phyloP scores from a whole-genome alignment of 208 protist genomes.

The Trypanosoma mega region DNA sequence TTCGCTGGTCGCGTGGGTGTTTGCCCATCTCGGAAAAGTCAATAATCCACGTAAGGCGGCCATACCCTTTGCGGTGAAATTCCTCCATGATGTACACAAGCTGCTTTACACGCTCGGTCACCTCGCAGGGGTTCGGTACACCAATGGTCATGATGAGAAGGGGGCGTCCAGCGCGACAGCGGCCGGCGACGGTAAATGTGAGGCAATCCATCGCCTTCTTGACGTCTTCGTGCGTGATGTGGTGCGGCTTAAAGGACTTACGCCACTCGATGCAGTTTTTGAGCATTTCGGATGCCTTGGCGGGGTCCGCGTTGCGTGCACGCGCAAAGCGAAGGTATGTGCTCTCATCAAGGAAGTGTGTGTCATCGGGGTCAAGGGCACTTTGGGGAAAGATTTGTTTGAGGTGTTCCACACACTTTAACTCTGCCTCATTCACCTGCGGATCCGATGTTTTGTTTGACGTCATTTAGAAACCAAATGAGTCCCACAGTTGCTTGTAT shows the following conservation, averaged over 20 bases:
- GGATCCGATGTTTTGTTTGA: conserved; percentile 15
- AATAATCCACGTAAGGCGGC: conserved; percentile 63
- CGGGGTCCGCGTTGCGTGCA: conserved; percentile 37
- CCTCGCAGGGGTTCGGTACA: conserved; percentile 43
- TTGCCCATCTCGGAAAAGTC: conserved; percentile 67
- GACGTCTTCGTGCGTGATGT: conserved; percentile 37
- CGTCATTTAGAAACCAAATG: too few species aligned
- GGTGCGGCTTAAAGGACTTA: conserved; percentile 45
- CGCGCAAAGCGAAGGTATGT: conserved; percentile 72
- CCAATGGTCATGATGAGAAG: conserved; percentile 61
- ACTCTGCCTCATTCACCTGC: conserved; percentile 34
- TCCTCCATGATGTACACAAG: conserved; percentile 70
- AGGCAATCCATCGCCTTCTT: conserved; percentile 36
- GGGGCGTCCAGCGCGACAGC: conserved; percentile 36
- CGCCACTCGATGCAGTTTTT: conserved; percentile 51
- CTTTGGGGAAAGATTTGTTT: conserved; percentile 31
- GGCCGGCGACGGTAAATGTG: conserved; percentile 43
- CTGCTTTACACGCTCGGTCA: conserved; percentile 48
- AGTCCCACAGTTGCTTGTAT: too few species aligned
- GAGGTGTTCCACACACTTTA: conserved; percentile 39
- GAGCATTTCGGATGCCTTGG: conserved; percentile 48
- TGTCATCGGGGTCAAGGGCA: conserved; percentile 34
- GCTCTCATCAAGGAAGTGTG: conserved; percentile 39
- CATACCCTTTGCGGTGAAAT: conserved; percentile 54
- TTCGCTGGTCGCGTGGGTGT: conserved; percentile 34